Percentiles rank a stretch among this genome's conserved stretches.
Conservation (phyloP, 495 filamentous ascomycete genomes). For the Cercophora newfieldiana region DNA sequence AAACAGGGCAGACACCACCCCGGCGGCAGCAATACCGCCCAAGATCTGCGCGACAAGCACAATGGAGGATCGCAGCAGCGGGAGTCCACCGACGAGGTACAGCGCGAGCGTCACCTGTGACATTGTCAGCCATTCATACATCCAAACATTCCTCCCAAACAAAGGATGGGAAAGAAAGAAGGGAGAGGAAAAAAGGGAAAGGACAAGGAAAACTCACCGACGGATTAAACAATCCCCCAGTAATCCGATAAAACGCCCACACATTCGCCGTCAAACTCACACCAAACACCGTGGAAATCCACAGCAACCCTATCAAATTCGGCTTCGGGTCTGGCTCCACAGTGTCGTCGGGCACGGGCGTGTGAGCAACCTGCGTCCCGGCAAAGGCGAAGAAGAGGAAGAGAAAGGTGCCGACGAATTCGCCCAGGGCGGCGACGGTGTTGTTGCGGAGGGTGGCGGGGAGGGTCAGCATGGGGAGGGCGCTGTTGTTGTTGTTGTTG, state of each 20-base stretch:
- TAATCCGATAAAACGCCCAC: slow-evolving; percentile 83
- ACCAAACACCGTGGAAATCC: slow-evolving; percentile 71
- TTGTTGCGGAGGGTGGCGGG: slow-evolving; percentile 40
- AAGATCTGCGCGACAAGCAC: slow-evolving; percentile 58
- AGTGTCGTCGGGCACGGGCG: slow-evolving; percentile 24
- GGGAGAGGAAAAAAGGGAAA: too few species aligned
- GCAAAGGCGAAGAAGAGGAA: slow-evolving; percentile 84
- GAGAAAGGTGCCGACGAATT: slow-evolving; percentile 78
- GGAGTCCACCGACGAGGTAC: slow-evolving; percentile 57
- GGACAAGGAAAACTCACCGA: slow-evolving; percentile 33
- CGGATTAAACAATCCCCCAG: slow-evolving; percentile 81
- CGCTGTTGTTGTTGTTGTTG: background rate
- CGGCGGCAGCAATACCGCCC: slow-evolving; percentile 61
- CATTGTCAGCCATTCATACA: background rate
- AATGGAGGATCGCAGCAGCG: slow-evolving; percentile 48
- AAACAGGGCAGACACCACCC: slow-evolving; percentile 57
- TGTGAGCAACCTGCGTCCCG: slow-evolving; percentile 72
- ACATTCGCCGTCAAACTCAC: slow-evolving; percentile 77
- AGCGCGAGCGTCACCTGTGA: slow-evolving; percentile 57
- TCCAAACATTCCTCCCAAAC: background rate
- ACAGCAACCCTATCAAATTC: slow-evolving; percentile 56
- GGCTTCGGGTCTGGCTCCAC: slow-evolving; percentile 24
- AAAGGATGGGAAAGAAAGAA: too few species aligned
- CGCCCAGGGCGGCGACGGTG: slow-evolving; percentile 62
- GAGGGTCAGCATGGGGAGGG: slow-evolving; percentile 28